These are phyloP conservation scores for Neurospora sp. DNA, from an alignment of 495 filamentous ascomycete genomes.

Conservation along the genomic window DNA sequence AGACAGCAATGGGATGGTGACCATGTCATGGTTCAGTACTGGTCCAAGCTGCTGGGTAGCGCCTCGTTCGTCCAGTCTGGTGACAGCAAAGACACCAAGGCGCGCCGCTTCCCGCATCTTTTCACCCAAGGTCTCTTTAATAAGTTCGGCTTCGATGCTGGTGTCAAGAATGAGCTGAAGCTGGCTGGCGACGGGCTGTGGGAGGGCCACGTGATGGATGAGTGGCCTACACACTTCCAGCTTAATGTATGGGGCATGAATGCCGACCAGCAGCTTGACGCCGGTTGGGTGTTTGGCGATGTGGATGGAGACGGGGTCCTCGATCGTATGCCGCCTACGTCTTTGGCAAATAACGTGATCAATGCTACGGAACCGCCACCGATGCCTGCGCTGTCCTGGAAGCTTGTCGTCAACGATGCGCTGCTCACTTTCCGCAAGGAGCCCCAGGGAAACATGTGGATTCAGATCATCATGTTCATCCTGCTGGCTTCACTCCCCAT, in stretches of 20 bases:
- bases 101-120: slow-evolving; percentile 55
- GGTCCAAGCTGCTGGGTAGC: slow-evolving; percentile 49
- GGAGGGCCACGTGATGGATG: slow-evolving; percentile 50
- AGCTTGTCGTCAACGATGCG: slow-evolving; percentile 45
- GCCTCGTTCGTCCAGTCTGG: slow-evolving; percentile 52
- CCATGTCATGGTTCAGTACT: slow-evolving; percentile 59
- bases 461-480: slow-evolving; percentile 49
- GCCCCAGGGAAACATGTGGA: slow-evolving; percentile 44
- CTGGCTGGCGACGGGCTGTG: slow-evolving; percentile 44
- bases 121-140: slow-evolving; percentile 57
- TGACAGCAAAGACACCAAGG: slow-evolving; percentile 32
- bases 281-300: slow-evolving; percentile 49
- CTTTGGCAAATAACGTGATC: slow-evolving; percentile 39
- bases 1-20: slow-evolving; percentile 53
- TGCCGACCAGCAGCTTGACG: slow-evolving; percentile 49
- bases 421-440: slow-evolving; percentile 33
- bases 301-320: slow-evolving; percentile 48
- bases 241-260: slow-evolving; percentile 59
- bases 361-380: slow-evolving; percentile 48
- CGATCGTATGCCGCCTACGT: slow-evolving; percentile 51
- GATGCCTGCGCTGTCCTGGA: slow-evolving; percentile 46
- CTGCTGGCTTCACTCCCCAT: slow-evolving; percentile 36
- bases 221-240: slow-evolving; percentile 52
- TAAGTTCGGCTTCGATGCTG: slow-evolving; percentile 54
- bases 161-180: slow-evolving; percentile 42